phyloP scores from a whole-genome alignment of 1,139 yeast species.

The Yamadazyma trypodendri region DNA sequence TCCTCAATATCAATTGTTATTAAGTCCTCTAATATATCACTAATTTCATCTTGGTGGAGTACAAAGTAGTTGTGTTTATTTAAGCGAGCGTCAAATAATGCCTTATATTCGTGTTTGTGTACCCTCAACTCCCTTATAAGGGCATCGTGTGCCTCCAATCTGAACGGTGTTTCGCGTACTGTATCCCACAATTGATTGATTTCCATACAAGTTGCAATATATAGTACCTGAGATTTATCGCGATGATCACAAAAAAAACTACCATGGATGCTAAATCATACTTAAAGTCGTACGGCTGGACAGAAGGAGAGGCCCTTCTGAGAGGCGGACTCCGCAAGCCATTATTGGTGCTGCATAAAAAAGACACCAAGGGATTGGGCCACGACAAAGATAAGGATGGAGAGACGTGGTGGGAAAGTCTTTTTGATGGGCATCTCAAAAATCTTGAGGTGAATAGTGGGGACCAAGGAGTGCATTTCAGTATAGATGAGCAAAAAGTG shows the following conservation, averaged over 20 bases:
- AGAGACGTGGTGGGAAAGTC: constrained; percentile 96
- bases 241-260: background rate
- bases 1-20: constrained; percentile 19
- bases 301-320: constrained; percentile 80
- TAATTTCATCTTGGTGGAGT: constrained; percentile 22
- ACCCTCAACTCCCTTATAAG: constrained; percentile 13
- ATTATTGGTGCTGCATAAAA: constrained; percentile 83
- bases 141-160: constrained; percentile 19
- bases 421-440: constrained; percentile 90
- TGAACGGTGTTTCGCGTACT: constrained; percentile 17
- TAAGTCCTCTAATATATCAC: constrained; percentile 28
- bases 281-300: constrained; percentile 83
- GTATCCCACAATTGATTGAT: constrained; percentile 5
- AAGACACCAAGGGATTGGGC: constrained; percentile 87
- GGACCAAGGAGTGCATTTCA: constrained; percentile 28
- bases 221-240: background rate
- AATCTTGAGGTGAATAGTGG: constrained; percentile 58
- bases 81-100: constrained; percentile 18
- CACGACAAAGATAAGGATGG: constrained; percentile 59
- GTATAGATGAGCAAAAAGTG: constrained; percentile 43
- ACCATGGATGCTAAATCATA: constrained; percentile 75
- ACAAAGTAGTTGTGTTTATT: constrained; percentile 22
- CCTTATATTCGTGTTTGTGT: constrained; percentile 2
- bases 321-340: constrained; percentile 84
- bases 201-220: constrained; percentile 1